Conservation (phyloP, 75 land plant species). For the Sequoiadendron giganteum region DNA sequence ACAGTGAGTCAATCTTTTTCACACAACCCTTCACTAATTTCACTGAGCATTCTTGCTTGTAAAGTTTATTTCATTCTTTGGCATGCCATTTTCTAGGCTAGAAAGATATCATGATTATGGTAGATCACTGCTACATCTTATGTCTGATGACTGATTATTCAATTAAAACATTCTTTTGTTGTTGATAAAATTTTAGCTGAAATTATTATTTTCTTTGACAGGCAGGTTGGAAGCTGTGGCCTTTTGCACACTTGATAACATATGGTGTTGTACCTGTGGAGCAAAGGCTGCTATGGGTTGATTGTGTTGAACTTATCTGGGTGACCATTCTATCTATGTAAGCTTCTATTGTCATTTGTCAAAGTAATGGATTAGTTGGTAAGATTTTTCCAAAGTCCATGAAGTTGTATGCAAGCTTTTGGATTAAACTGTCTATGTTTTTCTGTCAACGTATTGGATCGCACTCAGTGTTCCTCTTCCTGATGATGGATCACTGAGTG, state of each 20-base stretch:
- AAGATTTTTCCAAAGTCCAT: no score
- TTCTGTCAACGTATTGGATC: no score
- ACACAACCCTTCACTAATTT: not conserved
- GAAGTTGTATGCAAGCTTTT: no score
- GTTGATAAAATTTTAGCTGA: not conserved
- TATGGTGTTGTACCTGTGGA: slow-evolving; percentile 93
- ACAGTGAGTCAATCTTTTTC: slow-evolving; percentile 47
- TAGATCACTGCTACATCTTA: not conserved
- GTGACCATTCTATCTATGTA: slow-evolving; percentile 96
- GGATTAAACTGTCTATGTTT: no score
- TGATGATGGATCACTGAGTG: no score
- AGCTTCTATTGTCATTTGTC: slow-evolving; percentile 16
- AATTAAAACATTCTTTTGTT: not conserved
- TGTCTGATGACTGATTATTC: not conserved
- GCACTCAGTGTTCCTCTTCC: no score
- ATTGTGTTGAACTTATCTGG: slow-evolving; percentile 93
- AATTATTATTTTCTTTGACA: slow-evolving; percentile 19
- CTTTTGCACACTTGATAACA: slow-evolving; percentile 90
- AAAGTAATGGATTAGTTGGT: not conserved
- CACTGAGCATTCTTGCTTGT: not conserved
- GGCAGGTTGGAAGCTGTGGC: slow-evolving; percentile 99
- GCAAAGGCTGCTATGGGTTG: slow-evolving; percentile 95
- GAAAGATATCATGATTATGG: not conserved
- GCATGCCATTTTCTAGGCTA: not conserved
- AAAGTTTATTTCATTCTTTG: not conserved